A percentile compares a stretch with the other conserved stretches of the same genome.
phyloP scores from a whole-genome alignment of 179 eudicot genomes.

The Heliamphora pulchella region DNA sequence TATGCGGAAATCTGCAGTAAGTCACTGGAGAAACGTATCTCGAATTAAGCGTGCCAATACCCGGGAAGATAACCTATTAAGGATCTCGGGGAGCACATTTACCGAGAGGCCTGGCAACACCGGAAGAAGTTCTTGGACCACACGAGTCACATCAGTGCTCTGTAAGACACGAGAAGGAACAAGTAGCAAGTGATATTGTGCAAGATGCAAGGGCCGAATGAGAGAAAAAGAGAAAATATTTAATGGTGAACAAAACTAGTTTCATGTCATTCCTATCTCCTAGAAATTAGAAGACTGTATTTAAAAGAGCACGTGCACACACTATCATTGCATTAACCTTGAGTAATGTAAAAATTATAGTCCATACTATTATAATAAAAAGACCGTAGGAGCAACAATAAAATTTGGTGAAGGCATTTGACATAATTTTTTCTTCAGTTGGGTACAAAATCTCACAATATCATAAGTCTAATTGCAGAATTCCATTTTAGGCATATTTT shows the following conservation, averaged over 20 bases:
- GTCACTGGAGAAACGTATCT: no score
- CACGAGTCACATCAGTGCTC: constrained; percentile 44
- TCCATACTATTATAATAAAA: not conserved
- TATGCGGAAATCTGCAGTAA: no score
- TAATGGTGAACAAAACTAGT: not conserved
- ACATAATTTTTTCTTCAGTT: no score
- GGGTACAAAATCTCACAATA: no score
- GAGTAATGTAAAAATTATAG: not conserved
- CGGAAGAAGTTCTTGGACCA: constrained; percentile 66
- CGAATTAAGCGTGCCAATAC: no score
- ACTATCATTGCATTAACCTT: not conserved
- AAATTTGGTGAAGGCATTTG: no score
- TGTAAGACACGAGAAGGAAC: constrained; percentile 23
- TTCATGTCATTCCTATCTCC: not conserved
- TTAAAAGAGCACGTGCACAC: not conserved
- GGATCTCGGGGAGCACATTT: constrained; percentile 70
- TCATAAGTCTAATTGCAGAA: no score
- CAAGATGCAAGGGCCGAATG: not conserved
- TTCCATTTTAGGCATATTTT: no score
- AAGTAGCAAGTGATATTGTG: not conserved
- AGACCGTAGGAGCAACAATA: not conserved
- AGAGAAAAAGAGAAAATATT: not conserved
- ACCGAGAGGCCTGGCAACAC: constrained; percentile 72
- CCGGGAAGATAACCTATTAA: constrained; percentile 12
- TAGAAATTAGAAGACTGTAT: not conserved